Percentiles rank a stretch among this genome's conserved stretches.
Conservation (phyloP, 441 rosid species). For the Arabidopsis hybrid region DNA sequence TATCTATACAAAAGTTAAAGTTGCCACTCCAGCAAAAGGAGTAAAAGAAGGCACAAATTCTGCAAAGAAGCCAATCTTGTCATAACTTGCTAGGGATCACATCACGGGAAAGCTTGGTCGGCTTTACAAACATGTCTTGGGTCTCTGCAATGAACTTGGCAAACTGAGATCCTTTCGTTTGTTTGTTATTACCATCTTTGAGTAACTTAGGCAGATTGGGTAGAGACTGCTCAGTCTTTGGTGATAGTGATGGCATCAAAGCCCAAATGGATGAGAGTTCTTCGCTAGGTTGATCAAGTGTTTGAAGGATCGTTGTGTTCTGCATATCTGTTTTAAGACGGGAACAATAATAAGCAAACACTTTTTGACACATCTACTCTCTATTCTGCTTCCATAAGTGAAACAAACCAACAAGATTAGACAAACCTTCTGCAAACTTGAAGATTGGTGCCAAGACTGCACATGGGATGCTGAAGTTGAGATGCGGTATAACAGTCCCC, state of each 20-base stretch:
- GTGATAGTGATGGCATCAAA: constrained; percentile 75
- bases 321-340: constrained; percentile 62
- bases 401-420: constrained; percentile 9
- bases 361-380: constrained; percentile 4
- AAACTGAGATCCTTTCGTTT: constrained; percentile 80
- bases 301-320: constrained; percentile 57
- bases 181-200: constrained; percentile 54
- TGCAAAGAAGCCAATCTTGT: constrained; percentile 37
- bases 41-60: constrained; percentile 10
- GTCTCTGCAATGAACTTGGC: constrained; percentile 81
- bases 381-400: neutral
- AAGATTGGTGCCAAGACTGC: constrained; percentile 81
- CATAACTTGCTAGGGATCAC: constrained; percentile 74
- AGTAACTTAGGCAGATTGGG: constrained; percentile 51
- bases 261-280: constrained; percentile 86
- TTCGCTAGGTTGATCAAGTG: constrained; percentile 72
- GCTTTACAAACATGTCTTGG: constrained; percentile 50
- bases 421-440: constrained; percentile 78
- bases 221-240: constrained; percentile 44
- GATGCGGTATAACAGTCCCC: constrained; percentile 84
- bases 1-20: constrained; percentile 25
- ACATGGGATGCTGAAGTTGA: constrained; percentile 96
- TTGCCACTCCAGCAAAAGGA: constrained; percentile 19
- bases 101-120: constrained; percentile 47
- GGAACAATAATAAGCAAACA: neutral